Evolutionary conservation across 768 basidiomycete genomes (phyloP).

Genomic region (Hemileccinum impolitum): DNA sequence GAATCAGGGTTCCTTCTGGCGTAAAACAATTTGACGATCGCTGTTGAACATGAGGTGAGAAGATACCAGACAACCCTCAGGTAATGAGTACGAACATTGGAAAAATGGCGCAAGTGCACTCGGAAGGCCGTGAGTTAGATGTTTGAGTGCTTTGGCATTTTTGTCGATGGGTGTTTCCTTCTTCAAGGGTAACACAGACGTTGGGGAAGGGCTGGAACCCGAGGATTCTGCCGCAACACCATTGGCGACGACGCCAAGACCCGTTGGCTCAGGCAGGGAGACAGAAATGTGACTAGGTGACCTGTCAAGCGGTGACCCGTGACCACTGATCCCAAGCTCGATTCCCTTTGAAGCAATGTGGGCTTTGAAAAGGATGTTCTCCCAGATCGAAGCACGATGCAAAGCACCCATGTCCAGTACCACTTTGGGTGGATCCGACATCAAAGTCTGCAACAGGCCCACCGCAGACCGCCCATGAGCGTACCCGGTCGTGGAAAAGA

Average conservation of each 20-base stretch:
- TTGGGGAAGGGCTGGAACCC: slow-evolving; percentile 18
- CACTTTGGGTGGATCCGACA: slow-evolving; percentile 59
- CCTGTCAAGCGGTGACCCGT: slow-evolving; percentile 45
- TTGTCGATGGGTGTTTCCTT: slow-evolving; percentile 48
- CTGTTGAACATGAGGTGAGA: slow-evolving; percentile 36
- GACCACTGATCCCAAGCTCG: slow-evolving; percentile 41
- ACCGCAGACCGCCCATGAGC: slow-evolving; percentile 77
- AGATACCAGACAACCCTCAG: not conserved
- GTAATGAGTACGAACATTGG: slow-evolving; percentile 56
- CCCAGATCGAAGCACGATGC: slow-evolving; percentile 82
- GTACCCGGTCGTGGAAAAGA: slow-evolving; percentile 80
- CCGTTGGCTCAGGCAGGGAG: slow-evolving; percentile 39
- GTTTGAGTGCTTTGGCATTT: slow-evolving; percentile 75
- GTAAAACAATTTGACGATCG: slow-evolving; percentile 85
- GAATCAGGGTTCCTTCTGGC: slow-evolving; percentile 73
- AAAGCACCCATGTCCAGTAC: slow-evolving; percentile 72
- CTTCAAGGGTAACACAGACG: slow-evolving; percentile 32
- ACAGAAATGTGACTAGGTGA: slow-evolving; percentile 43
- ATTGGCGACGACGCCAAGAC: slow-evolving; percentile 30
- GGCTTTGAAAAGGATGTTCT: slow-evolving; percentile 75
- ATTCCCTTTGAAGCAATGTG: slow-evolving; percentile 55
- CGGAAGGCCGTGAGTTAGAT: slow-evolving; percentile 76
- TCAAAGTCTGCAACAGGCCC: slow-evolving; percentile 70
- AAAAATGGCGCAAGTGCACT: slow-evolving; percentile 77
- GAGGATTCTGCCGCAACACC: slow-evolving; percentile 27